Evolutionary conservation across 805 yeast species (phyloP).

Genomic region (Candida parachauliodes): DNA sequence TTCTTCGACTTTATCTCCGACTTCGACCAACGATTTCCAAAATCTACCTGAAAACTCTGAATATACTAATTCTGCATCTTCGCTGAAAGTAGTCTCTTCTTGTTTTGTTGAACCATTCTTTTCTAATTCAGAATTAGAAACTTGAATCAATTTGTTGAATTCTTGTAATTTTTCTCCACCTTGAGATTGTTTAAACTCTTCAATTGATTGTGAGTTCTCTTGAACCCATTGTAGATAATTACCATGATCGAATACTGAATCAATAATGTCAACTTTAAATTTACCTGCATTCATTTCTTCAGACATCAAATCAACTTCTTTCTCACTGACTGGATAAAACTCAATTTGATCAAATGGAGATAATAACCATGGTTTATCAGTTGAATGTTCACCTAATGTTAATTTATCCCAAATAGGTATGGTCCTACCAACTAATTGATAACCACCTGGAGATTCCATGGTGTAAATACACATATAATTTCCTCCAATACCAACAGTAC

Average conservation of each 20-base stretch:
- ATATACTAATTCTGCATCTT: slow-evolving; percentile 73
- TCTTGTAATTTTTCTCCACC: slow-evolving; percentile 81
- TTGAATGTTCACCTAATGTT: slow-evolving; percentile 61
- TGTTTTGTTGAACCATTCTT: slow-evolving; percentile 44
- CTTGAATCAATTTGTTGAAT: slow-evolving; percentile 78
- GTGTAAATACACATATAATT: slow-evolving; percentile 98
- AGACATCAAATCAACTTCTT: slow-evolving; percentile 65
- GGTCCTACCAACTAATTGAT: slow-evolving; percentile 94
- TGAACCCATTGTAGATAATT: slow-evolving; percentile 77
- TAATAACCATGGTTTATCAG: slow-evolving; percentile 77
- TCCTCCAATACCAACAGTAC: slow-evolving; percentile 97
- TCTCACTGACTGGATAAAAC: slow-evolving; percentile 88
- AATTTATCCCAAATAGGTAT: slow-evolving; percentile 97
- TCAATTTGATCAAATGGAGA: slow-evolving; percentile 92
- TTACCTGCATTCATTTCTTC: slow-evolving; percentile 79
- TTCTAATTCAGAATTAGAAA: slow-evolving; percentile 71
- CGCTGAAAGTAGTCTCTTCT: slow-evolving; percentile 61
- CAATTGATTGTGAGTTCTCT: slow-evolving; percentile 69
- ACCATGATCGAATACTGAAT: slow-evolving; percentile 77
- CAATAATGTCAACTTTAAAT: slow-evolving; percentile 69
- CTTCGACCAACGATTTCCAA: slow-evolving; percentile 86
- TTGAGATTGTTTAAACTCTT: slow-evolving; percentile 60
- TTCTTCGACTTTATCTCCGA: slow-evolving; percentile 66
- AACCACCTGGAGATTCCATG: slow-evolving; percentile 98
- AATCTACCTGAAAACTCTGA: slow-evolving; percentile 96